These are phyloP conservation scores for Microstroma glucosiphilum DNA, from an alignment of 1,284 basidiomycete genomes.

Conservation along the genomic window DNA sequence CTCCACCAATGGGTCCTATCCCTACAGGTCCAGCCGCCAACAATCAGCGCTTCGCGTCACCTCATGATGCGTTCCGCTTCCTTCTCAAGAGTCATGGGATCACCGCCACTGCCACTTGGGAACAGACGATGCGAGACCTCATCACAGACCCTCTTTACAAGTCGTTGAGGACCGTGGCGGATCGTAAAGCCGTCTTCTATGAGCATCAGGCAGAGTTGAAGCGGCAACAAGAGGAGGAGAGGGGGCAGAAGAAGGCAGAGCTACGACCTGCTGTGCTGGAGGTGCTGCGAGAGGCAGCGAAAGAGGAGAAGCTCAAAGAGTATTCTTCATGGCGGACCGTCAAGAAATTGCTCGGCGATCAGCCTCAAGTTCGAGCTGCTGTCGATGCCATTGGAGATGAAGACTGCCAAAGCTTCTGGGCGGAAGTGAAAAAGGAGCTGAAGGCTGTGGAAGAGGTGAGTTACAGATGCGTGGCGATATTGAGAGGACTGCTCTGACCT, in stretches of 20 bases:
- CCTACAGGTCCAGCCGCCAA: background rate
- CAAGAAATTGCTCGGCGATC: conserved; percentile 20
- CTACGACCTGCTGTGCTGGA: conserved; percentile 29
- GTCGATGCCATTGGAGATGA: conserved; percentile 21
- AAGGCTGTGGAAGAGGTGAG: background rate
- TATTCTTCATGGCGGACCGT: conserved; percentile 36
- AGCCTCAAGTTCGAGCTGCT: conserved; percentile 19
- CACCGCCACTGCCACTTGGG: conserved; percentile 91
- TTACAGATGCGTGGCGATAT: no score
- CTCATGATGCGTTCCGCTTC: conserved; percentile 80
- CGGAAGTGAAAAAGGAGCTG: conserved; percentile 25
- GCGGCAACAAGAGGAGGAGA: conserved; percentile 28
- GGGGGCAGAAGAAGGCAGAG: conserved; percentile 20
- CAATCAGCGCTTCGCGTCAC: background rate
- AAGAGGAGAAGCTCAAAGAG: conserved; percentile 23
- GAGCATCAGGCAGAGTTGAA: conserved; percentile 48
- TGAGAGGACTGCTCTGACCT: no score
- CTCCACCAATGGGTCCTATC: conserved; percentile 7
- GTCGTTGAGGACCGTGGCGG: conserved; percentile 81
- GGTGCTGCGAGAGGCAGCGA: conserved; percentile 11
- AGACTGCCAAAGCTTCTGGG: conserved; percentile 27
- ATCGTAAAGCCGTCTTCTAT: conserved; percentile 77
- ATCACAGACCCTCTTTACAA: conserved; percentile 97
- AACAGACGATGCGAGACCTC: conserved; percentile 92
- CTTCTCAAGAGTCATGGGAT: conserved; percentile 80